Evolutionary conservation across 768 basidiomycete genomes (phyloP).

Genomic region (Russula ochroleuca): DNA sequence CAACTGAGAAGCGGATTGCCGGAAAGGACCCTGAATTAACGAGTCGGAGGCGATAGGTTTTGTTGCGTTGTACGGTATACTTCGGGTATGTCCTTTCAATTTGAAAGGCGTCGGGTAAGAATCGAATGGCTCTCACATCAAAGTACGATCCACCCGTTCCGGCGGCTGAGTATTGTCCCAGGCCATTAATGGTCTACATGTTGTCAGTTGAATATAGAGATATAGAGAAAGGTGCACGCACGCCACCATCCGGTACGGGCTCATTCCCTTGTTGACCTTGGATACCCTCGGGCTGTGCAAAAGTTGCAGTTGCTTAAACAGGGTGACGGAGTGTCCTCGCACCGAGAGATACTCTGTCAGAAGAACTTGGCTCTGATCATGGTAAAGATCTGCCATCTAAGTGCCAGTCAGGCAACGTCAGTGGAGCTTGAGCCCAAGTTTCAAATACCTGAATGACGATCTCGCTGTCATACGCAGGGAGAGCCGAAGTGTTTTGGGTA

Average conservation of each 20-base stretch:
- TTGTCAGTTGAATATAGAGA: neutral
- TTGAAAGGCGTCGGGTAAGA: slow-evolving; percentile 16
- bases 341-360: slow-evolving; percentile 31
- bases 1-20: slow-evolving; percentile 43
- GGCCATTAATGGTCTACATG: slow-evolving; percentile 34
- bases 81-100: slow-evolving; percentile 24
- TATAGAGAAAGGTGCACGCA: slow-evolving; percentile 15
- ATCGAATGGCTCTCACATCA: slow-evolving; percentile 27
- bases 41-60: slow-evolving; percentile 45
- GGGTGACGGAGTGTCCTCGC: slow-evolving; percentile 16
- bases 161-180: slow-evolving; percentile 32
- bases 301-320: neutral
- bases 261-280: slow-evolving; percentile 35
- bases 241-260: slow-evolving; percentile 36
- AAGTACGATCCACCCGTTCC: slow-evolving; percentile 34
- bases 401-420: slow-evolving; percentile 22
- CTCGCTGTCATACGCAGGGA: slow-evolving; percentile 41
- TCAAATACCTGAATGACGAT: slow-evolving; percentile 30
- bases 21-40: slow-evolving; percentile 48
- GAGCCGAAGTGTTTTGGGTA: slow-evolving; percentile 34
- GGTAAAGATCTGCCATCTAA: slow-evolving; percentile 40
- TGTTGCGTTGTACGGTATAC: slow-evolving; percentile 38
- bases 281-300: slow-evolving; percentile 32
- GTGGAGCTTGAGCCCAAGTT: neutral
- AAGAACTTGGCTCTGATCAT: slow-evolving; percentile 30